Evolutionary conservation across 2,329 filamentous ascomycete species (phyloP), one percentile per base, ranked within the genome.

Genomic region (Penicillium sp.): DNA sequence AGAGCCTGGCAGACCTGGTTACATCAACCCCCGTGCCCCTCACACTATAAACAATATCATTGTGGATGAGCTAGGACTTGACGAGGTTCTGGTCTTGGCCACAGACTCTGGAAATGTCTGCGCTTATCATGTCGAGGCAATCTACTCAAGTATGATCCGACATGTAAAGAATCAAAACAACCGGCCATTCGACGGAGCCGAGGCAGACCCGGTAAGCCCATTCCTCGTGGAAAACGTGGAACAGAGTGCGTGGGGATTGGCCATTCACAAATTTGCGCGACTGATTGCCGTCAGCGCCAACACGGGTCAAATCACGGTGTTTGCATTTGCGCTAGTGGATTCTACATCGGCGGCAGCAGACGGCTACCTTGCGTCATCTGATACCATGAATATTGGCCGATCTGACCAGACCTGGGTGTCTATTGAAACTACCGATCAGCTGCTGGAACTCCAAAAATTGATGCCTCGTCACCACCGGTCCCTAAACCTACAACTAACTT

Each of bases 281-380:
- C 69, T 95, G 44, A 83, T 98, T 45, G 92, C 90, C 0, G 82
- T 93, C 26, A 85, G 84, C 51, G 80, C 85, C 0, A 98, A 98
- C 58, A 76, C 73, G 0, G 68, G 71, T 14, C 55, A 67, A 11
- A 73, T 84, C 17, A 74, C 70, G 2, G 68, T 83, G 1, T 76
- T 78, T 51, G 75, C 76, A 10, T 77, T 78, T 50, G 77, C 74
- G 0, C 65, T 82, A 35, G 62, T 68, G 2, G 60, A 67, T 28
- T 34, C 50, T n/a, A 31, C 33, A 4, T 51, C 56, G n/a, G 45
- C 52, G 16, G 41, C 45, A 11, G 45, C 48, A 18, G 51, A 52
- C 17, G 38, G 38, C 2, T 32, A 29, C 7, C 41, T 48, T 9
- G 18, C 5, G 30, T 47, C 45, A n/a, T 17, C 37, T 16, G 17